These are phyloP conservation scores for Hypomyces perniciosus DNA, from an alignment of 2,329 filamentous ascomycete species.

Conservation along the genomic window DNA sequence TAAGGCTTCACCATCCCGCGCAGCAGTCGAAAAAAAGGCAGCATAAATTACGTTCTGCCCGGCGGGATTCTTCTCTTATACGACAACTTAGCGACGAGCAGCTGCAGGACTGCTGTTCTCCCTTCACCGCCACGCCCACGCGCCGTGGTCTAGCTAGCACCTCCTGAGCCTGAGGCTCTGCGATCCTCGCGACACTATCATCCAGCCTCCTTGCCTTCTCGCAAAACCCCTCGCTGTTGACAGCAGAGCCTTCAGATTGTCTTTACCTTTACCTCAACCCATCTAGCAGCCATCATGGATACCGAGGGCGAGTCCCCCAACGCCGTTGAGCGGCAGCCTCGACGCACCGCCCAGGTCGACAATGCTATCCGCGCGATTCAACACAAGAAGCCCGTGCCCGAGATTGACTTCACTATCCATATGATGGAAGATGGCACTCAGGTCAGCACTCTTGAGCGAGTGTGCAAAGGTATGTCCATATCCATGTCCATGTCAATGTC, in stretches of 20 bases:
- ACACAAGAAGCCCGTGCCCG: slow-evolving; percentile 90
- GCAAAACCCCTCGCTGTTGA: neutral
- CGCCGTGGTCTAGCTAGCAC: neutral
- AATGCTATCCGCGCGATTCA: slow-evolving; percentile 87
- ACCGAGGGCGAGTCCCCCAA: slow-evolving; percentile 34
- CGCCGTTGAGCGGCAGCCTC: slow-evolving; percentile 31
- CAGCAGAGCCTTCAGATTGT: neutral
- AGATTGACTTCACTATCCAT: slow-evolving; percentile 98
- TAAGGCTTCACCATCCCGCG: neutral
- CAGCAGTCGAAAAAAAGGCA: neutral
- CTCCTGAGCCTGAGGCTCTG: slow-evolving; percentile 3
- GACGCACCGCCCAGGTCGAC: slow-evolving; percentile 63
- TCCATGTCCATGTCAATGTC: neutral
- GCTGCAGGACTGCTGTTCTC: slow-evolving; percentile 11
- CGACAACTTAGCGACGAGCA: slow-evolving; percentile 1
- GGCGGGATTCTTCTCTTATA: neutral
- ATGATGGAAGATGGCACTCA: slow-evolving; percentile 96
- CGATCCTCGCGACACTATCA: slow-evolving; percentile 5
- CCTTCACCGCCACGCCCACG: slow-evolving; percentile 7
- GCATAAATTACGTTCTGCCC: neutral
- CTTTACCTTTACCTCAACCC: slow-evolving; percentile 15
- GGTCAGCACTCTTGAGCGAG: slow-evolving; percentile 91
- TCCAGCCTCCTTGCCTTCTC: neutral
- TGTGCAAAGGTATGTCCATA: slow-evolving; percentile 80
- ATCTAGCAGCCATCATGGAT: slow-evolving; percentile 40